Conservation (phyloP, 1,284 basidiomycete species). For the Bjerkandera adusta region DNA sequence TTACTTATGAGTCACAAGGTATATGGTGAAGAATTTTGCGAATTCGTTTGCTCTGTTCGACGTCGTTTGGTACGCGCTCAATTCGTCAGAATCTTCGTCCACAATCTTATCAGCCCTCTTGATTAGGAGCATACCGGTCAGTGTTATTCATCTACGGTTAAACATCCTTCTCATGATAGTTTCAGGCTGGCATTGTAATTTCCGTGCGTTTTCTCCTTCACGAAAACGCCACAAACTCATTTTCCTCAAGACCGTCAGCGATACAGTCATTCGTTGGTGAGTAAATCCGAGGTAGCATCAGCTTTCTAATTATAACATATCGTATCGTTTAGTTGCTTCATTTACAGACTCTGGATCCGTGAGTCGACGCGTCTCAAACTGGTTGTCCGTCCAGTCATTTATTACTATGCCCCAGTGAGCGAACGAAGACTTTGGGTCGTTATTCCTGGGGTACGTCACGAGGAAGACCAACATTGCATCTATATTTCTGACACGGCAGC, state of each 20-base stretch:
- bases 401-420: too few species aligned
- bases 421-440: not conserved
- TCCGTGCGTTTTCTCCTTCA: not conserved
- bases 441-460: not conserved
- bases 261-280: not conserved
- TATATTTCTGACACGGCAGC: not conserved
- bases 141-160: too few species aligned
- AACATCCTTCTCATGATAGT: not conserved
- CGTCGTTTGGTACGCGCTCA: not conserved
- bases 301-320: not conserved
- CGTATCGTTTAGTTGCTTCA: not conserved
- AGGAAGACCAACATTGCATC: too few species aligned
- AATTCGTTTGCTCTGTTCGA: not conserved
- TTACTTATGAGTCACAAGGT: not conserved
- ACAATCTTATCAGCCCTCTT: not conserved
- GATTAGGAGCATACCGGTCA: not conserved
- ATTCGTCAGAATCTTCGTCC: not conserved
- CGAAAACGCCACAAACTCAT: not conserved
- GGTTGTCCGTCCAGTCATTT: not conserved
- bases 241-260: not conserved
- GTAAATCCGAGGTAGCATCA: not conserved
- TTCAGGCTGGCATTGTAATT: not conserved
- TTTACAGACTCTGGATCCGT: constrained; percentile 1
- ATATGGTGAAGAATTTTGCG: not conserved
- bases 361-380: not conserved